phyloP scores from a whole-genome alignment of 352 stramenopile species.

The Globisporangium echinulatum region DNA sequence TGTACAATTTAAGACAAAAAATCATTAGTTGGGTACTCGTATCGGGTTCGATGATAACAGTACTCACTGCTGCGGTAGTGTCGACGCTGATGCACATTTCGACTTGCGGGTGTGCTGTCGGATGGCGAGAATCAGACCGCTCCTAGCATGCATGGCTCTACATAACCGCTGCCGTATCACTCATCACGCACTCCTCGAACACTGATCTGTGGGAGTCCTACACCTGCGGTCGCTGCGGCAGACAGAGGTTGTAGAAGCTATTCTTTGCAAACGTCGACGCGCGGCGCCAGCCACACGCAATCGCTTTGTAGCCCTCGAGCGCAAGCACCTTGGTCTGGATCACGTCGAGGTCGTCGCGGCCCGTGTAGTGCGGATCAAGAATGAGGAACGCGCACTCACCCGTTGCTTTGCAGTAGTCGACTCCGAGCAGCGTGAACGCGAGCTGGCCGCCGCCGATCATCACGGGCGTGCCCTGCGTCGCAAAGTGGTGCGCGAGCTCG shows the following conservation, averaged over 20 bases:
- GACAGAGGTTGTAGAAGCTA: slow-evolving; percentile 75
- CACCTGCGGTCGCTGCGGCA: slow-evolving; percentile 35
- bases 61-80: no score
- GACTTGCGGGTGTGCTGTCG: no score
- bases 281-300: slow-evolving; percentile 63
- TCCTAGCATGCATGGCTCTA: no score
- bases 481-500: slow-evolving; percentile 72
- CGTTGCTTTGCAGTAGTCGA: slow-evolving; percentile 58
- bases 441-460: slow-evolving; percentile 84
- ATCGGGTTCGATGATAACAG: no score
- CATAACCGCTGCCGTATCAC: no score
- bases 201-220: background rate
- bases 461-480: slow-evolving; percentile 70
- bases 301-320: slow-evolving; percentile 73
- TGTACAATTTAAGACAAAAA: no score
- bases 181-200: no score
- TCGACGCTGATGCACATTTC: no score
- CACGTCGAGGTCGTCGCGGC: slow-evolving; percentile 48
- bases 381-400: slow-evolving; percentile 71
- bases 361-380: slow-evolving; percentile 78
- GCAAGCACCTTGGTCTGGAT: slow-evolving; percentile 71
- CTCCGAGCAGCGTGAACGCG: slow-evolving; percentile 77
- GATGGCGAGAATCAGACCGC: no score
- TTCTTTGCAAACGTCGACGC: slow-evolving; percentile 41
- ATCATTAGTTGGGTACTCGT: no score